phyloP scores from a whole-genome alignment of 1,284 basidiomycete species.

The Pseudozyma tsukubaensis region DNA sequence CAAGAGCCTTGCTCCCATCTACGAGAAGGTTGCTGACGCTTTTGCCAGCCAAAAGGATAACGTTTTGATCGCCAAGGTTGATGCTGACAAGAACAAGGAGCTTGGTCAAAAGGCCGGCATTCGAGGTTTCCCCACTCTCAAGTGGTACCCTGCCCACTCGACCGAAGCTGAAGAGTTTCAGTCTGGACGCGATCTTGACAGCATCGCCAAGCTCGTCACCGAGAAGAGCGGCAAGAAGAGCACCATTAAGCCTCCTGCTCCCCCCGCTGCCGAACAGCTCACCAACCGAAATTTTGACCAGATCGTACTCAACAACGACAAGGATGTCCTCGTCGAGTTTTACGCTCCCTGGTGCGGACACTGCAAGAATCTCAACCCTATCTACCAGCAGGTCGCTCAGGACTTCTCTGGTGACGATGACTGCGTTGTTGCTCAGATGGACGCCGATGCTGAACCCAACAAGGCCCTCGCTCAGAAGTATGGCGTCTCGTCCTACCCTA shows the following conservation, averaged over 20 bases:
- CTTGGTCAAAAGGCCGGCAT: constrained; percentile 78
- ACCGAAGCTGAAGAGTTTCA: constrained; percentile 77
- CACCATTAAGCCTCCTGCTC: constrained; percentile 83
- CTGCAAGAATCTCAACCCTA: constrained; percentile 95
- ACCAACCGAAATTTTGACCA: constrained; percentile 82
- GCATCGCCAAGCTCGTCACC: constrained; percentile 79
- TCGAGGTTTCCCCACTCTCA: constrained; percentile 87
- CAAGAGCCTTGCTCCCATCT: constrained; percentile 85
- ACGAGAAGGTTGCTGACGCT: constrained; percentile 88
- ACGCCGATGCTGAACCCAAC: constrained; percentile 87
- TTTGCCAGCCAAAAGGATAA: constrained; percentile 78
- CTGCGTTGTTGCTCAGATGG: constrained; percentile 84
- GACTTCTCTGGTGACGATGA: constrained; percentile 82
- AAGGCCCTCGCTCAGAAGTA: constrained; percentile 80
- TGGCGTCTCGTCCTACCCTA: constrained; percentile 81
- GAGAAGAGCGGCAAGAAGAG: constrained; percentile 83
- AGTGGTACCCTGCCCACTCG: constrained; percentile 81
- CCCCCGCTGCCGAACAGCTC: constrained; percentile 78
- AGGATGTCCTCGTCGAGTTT: constrained; percentile 95
- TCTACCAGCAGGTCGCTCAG: constrained; percentile 90
- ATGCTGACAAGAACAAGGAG: constrained; percentile 86
- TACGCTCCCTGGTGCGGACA: constrained; percentile 89
- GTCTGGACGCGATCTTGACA: constrained; percentile 83
- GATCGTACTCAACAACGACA: constrained; percentile 82
- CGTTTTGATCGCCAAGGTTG: constrained; percentile 89